A percentile compares a stretch with the other conserved stretches of the same genome.
phyloP scores from a whole-genome alignment of 257 asterid species.

The Rhazya stricta region DNA sequence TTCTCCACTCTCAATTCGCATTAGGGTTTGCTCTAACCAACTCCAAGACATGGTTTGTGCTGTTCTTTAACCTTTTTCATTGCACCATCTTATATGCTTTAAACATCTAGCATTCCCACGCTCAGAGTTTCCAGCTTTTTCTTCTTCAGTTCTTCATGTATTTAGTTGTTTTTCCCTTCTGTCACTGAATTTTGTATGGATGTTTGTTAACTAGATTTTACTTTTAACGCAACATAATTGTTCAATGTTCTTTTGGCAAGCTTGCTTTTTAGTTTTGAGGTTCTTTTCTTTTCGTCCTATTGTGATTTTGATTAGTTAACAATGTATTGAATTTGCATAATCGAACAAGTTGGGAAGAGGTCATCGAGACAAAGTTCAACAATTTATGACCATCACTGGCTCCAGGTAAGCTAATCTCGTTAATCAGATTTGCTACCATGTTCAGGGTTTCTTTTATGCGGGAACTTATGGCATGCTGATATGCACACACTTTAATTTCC shows the following conservation, averaged over 20 bases:
- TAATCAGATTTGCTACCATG: slow-evolving; percentile 6
- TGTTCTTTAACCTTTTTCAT: neutral
- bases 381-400: slow-evolving; percentile 85
- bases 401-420: slow-evolving; percentile 47
- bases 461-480: neutral
- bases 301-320: neutral
- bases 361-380: slow-evolving; percentile 93
- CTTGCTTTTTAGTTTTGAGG: neutral
- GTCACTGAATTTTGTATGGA: neutral
- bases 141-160: neutral
- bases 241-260: neutral
- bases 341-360: slow-evolving; percentile 96
- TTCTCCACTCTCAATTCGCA: neutral
- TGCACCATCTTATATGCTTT: neutral
- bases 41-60: neutral
- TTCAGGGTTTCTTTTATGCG: slow-evolving; percentile 4
- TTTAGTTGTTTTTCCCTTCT: neutral
- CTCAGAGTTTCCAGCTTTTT: neutral
- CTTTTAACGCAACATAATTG: neutral
- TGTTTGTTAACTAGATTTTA: neutral
- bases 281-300: neutral
- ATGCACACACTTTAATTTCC: neutral
- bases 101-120: neutral
- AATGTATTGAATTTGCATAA: slow-evolving; percentile 19
- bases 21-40: slow-evolving; percentile 3